phyloP scores from a whole-genome alignment of 2,329 filamentous ascomycete genomes.

The Exophiala sp. region DNA sequence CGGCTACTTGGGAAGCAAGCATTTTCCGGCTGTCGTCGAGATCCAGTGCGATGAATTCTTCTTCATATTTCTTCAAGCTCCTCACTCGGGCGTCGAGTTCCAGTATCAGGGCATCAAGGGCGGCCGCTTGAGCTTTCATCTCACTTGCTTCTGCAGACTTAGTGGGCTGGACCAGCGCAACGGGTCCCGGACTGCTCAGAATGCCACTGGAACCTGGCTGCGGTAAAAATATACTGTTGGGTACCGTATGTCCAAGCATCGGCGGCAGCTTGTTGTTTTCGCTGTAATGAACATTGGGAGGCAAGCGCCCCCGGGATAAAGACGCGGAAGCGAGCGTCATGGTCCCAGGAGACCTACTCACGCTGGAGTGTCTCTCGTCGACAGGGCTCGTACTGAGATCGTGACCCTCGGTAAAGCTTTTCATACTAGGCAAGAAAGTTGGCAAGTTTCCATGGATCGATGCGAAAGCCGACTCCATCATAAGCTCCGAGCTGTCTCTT shows the following conservation, averaged over 20 bases:
- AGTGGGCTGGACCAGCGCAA: slow-evolving; percentile 8
- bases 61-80: slow-evolving; percentile 26
- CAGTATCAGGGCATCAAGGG: slow-evolving; percentile 23
- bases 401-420: slow-evolving; percentile 21
- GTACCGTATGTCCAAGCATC: slow-evolving; percentile 17
- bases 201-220: slow-evolving; percentile 11
- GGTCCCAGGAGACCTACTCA: slow-evolving; percentile 20
- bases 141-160: slow-evolving; percentile 6
- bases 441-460: slow-evolving; percentile 14
- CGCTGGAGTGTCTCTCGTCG: slow-evolving; percentile 18
- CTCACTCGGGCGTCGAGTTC: slow-evolving; percentile 23
- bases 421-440: slow-evolving; percentile 23
- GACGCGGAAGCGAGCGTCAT: slow-evolving; percentile 17
- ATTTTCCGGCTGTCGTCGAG: slow-evolving; percentile 27
- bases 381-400: slow-evolving; percentile 18
- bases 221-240: slow-evolving; percentile 17
- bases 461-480: slow-evolving; percentile 16
- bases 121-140: slow-evolving; percentile 12
- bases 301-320: slow-evolving; percentile 10
- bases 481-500: slow-evolving; percentile 23
- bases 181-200: slow-evolving; percentile 8
- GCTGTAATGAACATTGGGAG: slow-evolving; percentile 2
- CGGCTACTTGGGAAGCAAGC: slow-evolving; percentile 22
- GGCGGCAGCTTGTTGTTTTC: slow-evolving; percentile 25
- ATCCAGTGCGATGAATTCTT: slow-evolving; percentile 27